These are phyloP conservation scores for Ceratocystis ficicola DNA, from an alignment of 2,329 filamentous ascomycete species.

Conservation along the genomic window DNA sequence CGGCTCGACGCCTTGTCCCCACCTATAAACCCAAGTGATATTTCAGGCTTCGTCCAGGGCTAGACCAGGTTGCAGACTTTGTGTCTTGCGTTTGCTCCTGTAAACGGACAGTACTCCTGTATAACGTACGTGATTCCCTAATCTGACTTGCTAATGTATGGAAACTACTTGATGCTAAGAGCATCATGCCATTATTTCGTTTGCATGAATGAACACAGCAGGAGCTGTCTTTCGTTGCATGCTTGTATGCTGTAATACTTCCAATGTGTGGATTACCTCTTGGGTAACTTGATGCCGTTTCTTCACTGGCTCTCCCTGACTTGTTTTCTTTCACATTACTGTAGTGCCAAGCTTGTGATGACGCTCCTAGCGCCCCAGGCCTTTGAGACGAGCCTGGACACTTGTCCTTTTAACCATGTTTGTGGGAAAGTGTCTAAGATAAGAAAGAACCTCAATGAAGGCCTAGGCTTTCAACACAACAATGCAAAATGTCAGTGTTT, in stretches of 20 bases:
- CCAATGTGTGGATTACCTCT: background rate
- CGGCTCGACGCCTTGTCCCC: background rate
- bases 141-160: background rate
- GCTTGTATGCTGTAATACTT: constrained; percentile 9
- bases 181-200: constrained; percentile 10
- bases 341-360: background rate
- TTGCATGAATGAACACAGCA: background rate
- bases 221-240: constrained; percentile 23
- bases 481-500: background rate
- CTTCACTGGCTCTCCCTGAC: background rate
- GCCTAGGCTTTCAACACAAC: background rate
- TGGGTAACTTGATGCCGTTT: background rate
- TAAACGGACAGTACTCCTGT: background rate
- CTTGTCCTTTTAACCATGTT: background rate
- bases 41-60: background rate
- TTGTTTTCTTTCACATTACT: background rate
- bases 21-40: background rate
- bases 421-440: background rate
- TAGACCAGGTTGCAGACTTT: background rate
- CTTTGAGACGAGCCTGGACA: background rate
- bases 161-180: background rate
- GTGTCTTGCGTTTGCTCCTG: background rate
- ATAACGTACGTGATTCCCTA: background rate
- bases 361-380: background rate
- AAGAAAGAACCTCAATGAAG: background rate